These are phyloP conservation scores for Bipolaris oryzae DNA, from an alignment of 2,329 filamentous ascomycete species.

Conservation along the genomic window DNA sequence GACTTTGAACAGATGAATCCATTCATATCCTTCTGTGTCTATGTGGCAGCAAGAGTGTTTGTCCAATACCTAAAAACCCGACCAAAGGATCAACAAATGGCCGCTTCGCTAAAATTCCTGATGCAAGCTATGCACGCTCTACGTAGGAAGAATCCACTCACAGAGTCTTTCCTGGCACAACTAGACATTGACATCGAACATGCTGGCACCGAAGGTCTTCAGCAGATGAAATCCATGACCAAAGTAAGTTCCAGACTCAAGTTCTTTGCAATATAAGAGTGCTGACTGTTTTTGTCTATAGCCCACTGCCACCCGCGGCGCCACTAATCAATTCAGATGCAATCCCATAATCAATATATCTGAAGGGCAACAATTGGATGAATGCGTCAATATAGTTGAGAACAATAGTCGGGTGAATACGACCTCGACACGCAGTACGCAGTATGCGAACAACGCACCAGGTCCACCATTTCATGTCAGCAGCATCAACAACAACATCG, in stretches of 20 bases:
- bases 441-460: constrained; percentile 15
- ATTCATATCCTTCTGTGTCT: constrained; percentile 93
- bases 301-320: constrained; percentile 24
- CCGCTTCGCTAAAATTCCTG: constrained; percentile 85
- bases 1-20: constrained; percentile 76
- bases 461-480: constrained; percentile 36
- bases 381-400: constrained; percentile 37
- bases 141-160: constrained; percentile 85
- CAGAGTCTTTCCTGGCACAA: constrained; percentile 92
- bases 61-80: constrained; percentile 94
- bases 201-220: constrained; percentile 57
- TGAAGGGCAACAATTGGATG: constrained; percentile 38
- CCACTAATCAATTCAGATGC: constrained; percentile 39
- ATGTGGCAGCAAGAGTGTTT: constrained; percentile 93
- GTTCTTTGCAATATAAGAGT: background rate
- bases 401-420: constrained; percentile 15
- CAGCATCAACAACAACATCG: constrained; percentile 27
- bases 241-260: constrained; percentile 13
- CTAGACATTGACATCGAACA: constrained; percentile 89
- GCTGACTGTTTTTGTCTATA: constrained; percentile 15
- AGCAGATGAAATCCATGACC: constrained; percentile 59
- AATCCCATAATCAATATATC: constrained; percentile 44
- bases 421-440: constrained; percentile 8
- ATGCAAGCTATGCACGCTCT: constrained; percentile 88
- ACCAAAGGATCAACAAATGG: constrained; percentile 80